Conservation (phyloP, 192 early-diverging fungal species). For the Podila clonocystis region DNA sequence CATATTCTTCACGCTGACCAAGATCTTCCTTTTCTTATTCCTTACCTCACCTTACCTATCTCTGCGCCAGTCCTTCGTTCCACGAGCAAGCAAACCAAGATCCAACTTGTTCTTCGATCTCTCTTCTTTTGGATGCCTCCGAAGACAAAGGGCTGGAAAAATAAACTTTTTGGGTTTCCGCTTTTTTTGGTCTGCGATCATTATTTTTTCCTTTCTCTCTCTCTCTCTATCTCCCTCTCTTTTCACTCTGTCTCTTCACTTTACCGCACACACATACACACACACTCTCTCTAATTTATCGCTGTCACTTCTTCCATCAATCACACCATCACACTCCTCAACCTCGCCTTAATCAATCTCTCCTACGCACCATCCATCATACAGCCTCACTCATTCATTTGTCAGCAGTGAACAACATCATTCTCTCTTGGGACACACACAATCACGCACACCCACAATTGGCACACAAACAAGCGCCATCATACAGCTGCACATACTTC, state of each 20-base stretch:
- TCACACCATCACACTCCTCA: neutral
- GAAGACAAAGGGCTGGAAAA: neutral
- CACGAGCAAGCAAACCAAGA: no score
- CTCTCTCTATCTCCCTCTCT: neutral
- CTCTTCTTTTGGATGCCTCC: neutral
- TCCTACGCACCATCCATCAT: neutral
- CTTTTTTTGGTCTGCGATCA: neutral
- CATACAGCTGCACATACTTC: no score
- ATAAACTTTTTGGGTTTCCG: conserved; percentile 1
- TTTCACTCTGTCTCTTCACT: neutral
- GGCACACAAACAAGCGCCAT: no score
- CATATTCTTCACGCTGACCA: no score
- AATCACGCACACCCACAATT: no score
- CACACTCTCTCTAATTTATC: neutral
- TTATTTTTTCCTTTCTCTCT: neutral
- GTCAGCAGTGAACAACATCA: neutral
- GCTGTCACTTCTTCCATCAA: neutral
- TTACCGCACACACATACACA: neutral
- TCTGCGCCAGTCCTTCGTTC: no score
- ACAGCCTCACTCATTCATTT: neutral
- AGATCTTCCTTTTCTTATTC: no score
- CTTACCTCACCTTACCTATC: no score
- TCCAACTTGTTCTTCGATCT: neutral
- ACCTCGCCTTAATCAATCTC: no score
- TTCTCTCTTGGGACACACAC: no score